Base-by-base conservation (phyloP, 345 rosid species). In the Raphanus sativus region DNA sequence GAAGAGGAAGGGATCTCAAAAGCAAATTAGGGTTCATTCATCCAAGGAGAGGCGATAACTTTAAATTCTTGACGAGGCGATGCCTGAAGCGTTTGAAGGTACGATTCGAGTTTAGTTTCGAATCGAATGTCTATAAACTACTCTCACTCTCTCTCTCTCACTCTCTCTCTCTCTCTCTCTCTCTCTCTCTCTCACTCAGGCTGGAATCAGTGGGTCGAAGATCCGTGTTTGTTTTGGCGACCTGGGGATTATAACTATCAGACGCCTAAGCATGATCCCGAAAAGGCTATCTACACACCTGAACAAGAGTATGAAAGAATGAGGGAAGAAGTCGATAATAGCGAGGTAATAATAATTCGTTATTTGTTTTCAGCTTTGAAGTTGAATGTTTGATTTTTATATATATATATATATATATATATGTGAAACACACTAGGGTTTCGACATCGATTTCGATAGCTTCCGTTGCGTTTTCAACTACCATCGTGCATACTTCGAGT, bases 401-500 rank as follows among this genome's bases (percentile, higher is more conserved):
- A 26, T 26, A 26, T 1, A 26, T 3, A 28, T 3, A 3, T 33
- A 1, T 33, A 33, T 33, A 33, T 33, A 6, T 6, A 17, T 3
- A 3, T 62, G 5, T 58, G 62, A 28, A 62, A 3, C 1, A 62
- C n/a, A 15, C 3, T 42, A 62, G 62, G 76, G 69, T 1, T 73
- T 73, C 24, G 25, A 73, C 33, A 73, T 73, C 15, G 69, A 62
- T 50, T 62, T 48, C 62, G 24, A 17, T 2, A 0, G 1, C 8
- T 62, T 11, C 45, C 69, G 13, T 8, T 73, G 76, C 9, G 34
- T 73, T 16, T 73, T 73, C 50, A 73, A 62, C 62, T 62, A 62
- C 69, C 76, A 73, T 48, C 59, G 17, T 2, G 69, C 62, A 4
- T 4, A 3, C 9, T 50, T 63, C 2, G 24, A 62, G 8, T 12